A percentile compares a stretch with the other conserved stretches of the same genome.
Conservation (phyloP, 2,329 filamentous ascomycete species). For the Talaromyces atroroseus region DNA sequence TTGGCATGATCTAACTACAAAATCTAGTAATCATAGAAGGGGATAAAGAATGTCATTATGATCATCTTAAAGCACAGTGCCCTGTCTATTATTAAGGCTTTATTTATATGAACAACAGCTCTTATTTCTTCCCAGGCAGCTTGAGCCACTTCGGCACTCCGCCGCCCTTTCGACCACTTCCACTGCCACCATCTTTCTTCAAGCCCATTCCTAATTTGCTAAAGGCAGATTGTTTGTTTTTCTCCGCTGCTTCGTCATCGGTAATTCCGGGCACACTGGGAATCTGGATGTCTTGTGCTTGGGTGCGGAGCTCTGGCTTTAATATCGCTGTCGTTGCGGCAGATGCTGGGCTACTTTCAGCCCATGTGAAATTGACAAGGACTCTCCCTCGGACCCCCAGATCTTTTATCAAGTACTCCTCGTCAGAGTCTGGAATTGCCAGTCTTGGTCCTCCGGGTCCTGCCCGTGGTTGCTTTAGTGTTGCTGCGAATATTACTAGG, state of each 20-base stretch:
- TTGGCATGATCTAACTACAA: too few species aligned
- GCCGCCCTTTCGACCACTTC: slow-evolving; percentile 29
- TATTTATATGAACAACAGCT: not conserved
- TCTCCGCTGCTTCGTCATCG: slow-evolving; percentile 41
- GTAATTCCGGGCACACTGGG: slow-evolving; percentile 48
- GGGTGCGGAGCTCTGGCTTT: slow-evolving; percentile 54
- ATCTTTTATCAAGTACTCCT: slow-evolving; percentile 59
- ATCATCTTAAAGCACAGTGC: not conserved
- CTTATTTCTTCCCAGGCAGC: slow-evolving; percentile 64
- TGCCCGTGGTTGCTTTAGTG: slow-evolving; percentile 15
- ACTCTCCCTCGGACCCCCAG: slow-evolving; percentile 66
- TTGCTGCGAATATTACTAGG: slow-evolving; percentile 53
- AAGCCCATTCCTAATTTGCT: slow-evolving; percentile 14
- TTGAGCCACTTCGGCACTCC: slow-evolving; percentile 66
- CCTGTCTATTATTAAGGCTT: not conserved
- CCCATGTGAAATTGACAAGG: slow-evolving; percentile 72
- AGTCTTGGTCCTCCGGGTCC: slow-evolving; percentile 12
- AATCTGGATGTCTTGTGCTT: slow-evolving; percentile 63
- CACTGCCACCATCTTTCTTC: slow-evolving; percentile 29
- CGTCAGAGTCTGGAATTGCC: slow-evolving; percentile 42
- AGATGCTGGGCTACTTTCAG: slow-evolving; percentile 46
- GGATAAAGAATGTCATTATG: not conserved
- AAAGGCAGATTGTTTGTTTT: slow-evolving; percentile 16
- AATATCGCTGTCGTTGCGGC: slow-evolving; percentile 53
- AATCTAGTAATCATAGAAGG: too few species aligned